Percentiles rank a stretch among this genome's conserved stretches.
These are phyloP conservation scores for Trichoderma koningiopsis DNA, from an alignment of 2,329 filamentous ascomycete genomes.

Conservation along the genomic window DNA sequence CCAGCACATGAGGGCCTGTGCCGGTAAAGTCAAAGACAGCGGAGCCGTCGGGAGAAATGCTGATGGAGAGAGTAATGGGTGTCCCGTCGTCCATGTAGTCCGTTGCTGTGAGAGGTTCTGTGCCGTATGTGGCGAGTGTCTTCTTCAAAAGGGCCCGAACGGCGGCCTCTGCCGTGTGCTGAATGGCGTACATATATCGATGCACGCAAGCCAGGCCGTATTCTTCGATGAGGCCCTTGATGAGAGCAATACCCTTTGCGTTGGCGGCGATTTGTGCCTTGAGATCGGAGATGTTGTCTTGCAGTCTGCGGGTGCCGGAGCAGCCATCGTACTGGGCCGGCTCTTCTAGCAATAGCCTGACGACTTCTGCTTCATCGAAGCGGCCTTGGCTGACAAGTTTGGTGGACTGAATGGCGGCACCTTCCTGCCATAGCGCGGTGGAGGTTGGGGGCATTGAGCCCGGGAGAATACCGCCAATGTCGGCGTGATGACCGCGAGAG, in stretches of 20 bases:
- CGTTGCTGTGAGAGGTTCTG: constrained; percentile 34
- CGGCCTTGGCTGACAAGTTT: constrained; percentile 75
- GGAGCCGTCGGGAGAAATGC: constrained; percentile 72
- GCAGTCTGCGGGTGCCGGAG: constrained; percentile 75
- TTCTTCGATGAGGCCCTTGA: constrained; percentile 70
- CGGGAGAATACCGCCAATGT: constrained; percentile 74
- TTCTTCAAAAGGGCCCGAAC: constrained; percentile 57
- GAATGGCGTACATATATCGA: constrained; percentile 53
- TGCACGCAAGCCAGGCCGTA: constrained; percentile 72
- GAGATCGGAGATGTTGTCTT: constrained; percentile 82
- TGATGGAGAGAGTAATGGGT: constrained; percentile 73
- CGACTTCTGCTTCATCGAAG: constrained; percentile 78
- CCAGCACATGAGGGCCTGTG: constrained; percentile 37
- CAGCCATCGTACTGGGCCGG: constrained; percentile 76
- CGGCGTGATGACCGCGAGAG: constrained; percentile 55
- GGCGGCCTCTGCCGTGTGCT: constrained; percentile 54
- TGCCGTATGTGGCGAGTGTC: constrained; percentile 27
- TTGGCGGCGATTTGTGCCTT: constrained; percentile 88
- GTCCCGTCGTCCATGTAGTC: constrained; percentile 84
- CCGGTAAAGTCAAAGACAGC: constrained; percentile 63
- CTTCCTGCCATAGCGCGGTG: constrained; percentile 65
- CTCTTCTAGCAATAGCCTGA: constrained; percentile 69
- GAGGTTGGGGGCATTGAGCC: constrained; percentile 82
- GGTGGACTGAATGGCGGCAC: constrained; percentile 64
- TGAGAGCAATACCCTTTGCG: constrained; percentile 78